Base-by-base conservation (phyloP, 2,329 filamentous ascomycete genomes). In the Cladophialophora yegresii region DNA sequence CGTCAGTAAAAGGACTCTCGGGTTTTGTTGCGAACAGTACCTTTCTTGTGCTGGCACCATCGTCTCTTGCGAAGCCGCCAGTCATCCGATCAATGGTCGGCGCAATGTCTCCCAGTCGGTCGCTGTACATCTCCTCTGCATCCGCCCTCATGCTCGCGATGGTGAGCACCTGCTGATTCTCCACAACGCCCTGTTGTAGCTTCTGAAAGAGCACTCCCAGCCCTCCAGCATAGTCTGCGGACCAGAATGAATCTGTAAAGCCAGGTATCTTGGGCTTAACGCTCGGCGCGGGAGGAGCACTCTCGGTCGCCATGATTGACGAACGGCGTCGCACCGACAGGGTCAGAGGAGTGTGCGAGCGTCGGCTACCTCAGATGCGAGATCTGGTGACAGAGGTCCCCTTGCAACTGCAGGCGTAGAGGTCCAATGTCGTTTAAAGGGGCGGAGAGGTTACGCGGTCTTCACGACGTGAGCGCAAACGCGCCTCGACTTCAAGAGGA, bases 211-310 rank as follows among this genome's bases (percentile, higher is more conserved):
- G 85, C 69, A 98, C 92, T 61, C 93, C 93, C 70, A 99, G 86
- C 68, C 95, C 93, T 83, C 91, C 92, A 76, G 93, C 93, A 84
- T 98, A 98, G 84, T 99, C 95, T 76, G 87, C 87, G 67, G 95
- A 96, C 95, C 95, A 99, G 81, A 99, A 98, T 57, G 93, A 96
- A 80, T 93, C 92, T 72, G 92, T 88, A 80, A 99, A 98, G 73
- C 91, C 87, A 72, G 90, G 89, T 90, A 93, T 93, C 76, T 78
- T 87, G 74, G 67, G 61, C 59, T 65, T 51, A 6, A 49, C 1
- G n/a, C 1, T 32, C 12, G 23, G 51, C 10, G 54, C 51, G 7
- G 65, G 20, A 10, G 61, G 61, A 47, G 54, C 30, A 43, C 22
- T 58, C 47, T 67, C 65, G 4, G 36, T 57, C 40, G 58, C 62